These are phyloP conservation scores for Russula griseocarnosa DNA, from an alignment of 768 basidiomycete genomes.

Conservation along the genomic window DNA sequence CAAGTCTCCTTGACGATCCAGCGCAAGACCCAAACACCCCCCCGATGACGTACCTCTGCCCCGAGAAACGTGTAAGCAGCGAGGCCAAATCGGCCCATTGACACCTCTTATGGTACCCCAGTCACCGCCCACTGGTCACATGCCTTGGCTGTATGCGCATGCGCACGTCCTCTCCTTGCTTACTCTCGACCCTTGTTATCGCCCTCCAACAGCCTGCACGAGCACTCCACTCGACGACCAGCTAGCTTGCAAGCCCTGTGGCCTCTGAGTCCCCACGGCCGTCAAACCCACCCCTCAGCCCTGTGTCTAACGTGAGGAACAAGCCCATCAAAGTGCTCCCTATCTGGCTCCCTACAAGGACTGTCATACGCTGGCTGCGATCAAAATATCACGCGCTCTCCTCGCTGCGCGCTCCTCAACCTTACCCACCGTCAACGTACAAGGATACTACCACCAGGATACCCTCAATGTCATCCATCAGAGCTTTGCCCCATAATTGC, in stretches of 20 bases:
- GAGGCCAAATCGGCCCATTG: slow-evolving; percentile 6
- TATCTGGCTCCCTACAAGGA: neutral
- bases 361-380: neutral
- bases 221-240: neutral
- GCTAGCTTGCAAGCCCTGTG: neutral
- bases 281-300: slow-evolving; percentile 11
- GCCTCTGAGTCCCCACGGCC: neutral
- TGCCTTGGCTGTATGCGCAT: neutral
- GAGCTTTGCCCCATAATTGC: neutral
- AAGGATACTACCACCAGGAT: neutral
- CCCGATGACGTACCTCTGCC: slow-evolving; percentile 17
- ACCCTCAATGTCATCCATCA: slow-evolving; percentile 19
- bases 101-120: neutral
- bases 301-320: slow-evolving; percentile 17
- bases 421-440: neutral
- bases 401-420: neutral
- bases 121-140: neutral
- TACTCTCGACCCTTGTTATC: neutral
- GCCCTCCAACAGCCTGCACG: neutral
- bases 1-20: slow-evolving; percentile 22
- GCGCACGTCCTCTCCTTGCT: neutral
- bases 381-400: neutral
- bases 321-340: neutral
- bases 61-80: neutral
- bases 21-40: neutral